Evolutionary conservation across 179 eudicot species (phyloP), one percentile per base, ranked within the genome.

Genomic region (Patellifolia procumbens): DNA sequence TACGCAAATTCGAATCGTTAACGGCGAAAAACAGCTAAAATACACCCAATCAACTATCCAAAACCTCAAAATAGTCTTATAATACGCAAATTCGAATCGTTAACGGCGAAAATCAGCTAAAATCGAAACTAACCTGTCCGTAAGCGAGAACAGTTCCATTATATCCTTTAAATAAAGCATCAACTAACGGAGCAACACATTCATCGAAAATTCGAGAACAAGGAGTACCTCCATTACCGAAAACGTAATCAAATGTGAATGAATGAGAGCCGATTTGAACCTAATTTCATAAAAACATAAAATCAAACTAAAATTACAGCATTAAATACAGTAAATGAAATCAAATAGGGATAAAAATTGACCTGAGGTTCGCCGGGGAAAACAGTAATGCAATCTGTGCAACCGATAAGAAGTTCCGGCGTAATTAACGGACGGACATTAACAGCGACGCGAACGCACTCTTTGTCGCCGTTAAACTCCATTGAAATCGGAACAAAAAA

Each of bases 91-190:
- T 11, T n/a, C n/a, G n/a, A n/a, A n/a, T n/a, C n/a, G n/a, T n/a
- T 11, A 74, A 16, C 1, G 17, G 17, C 22, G 43, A 46, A 2
- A 78, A 11, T 35, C 0, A 45, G 26, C 34, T 9, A 24, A n/a
- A 17, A 10, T n/a, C 46, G 29, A 42, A 56, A 24, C 58, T 59
- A 61, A 93, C 99, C 97, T 96, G 99, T 0, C 99, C 99, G 74
- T 96, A 96, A 12, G 99, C 99, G 0, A 96, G 89, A 10, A 96
- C 97, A 0, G 99, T 96, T 8, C 90, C 98, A 55, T 96, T 96
- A 63, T 91, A 96, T 0, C 99, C 99, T 53, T 89, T 88, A 29
- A 90, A 88, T 6, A 96, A 81, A 1, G 94, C 91, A 43, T 91
- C 97, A 12, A 96, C 88, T 7, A 96, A 76, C 0, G 99, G 94